phyloP scores from a whole-genome alignment of 2,329 filamentous ascomycete genomes.

The Monilinia vaccinii-corymbosi region DNA sequence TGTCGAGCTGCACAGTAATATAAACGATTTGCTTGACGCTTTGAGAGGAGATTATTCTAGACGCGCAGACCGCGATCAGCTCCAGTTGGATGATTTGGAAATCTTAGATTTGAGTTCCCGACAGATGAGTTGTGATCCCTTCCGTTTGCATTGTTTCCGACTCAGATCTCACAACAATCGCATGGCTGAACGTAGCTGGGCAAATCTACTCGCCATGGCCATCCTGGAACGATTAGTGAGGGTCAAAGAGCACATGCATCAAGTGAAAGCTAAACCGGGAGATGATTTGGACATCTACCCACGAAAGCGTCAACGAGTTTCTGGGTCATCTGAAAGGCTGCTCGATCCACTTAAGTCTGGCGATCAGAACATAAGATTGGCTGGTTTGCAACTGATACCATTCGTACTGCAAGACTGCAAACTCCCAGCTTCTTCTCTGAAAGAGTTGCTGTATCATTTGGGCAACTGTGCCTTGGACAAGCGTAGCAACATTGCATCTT shows the following conservation, averaged over 20 bases:
- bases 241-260: conserved; percentile 15
- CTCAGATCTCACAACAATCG: conserved; percentile 44
- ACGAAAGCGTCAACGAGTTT: conserved; percentile 27
- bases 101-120: conserved; percentile 31
- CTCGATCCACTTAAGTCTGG: conserved; percentile 21
- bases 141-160: conserved; percentile 43
- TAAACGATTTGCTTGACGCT: conserved; percentile 60
- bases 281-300: conserved; percentile 18
- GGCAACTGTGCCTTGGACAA: conserved; percentile 58
- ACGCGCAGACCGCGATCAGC: conserved; percentile 58
- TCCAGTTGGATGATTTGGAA: conserved; percentile 70
- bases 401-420: conserved; percentile 39
- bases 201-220: conserved; percentile 48
- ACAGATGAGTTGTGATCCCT: conserved; percentile 22
- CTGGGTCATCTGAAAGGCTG: conserved; percentile 20
- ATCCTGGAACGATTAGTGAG: conserved; percentile 39
- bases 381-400: conserved; percentile 43
- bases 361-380: conserved; percentile 18
- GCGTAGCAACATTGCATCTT: conserved; percentile 55
- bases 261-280: conserved; percentile 2
- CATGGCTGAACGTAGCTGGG: conserved; percentile 49
- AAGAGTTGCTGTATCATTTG: conserved; percentile 49
- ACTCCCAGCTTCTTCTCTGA: conserved; percentile 42
- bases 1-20: conserved; percentile 30
- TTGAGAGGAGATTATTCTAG: conserved; percentile 73